Evolutionary conservation across 2,329 filamentous ascomycete species (phyloP).

Genomic region (Penicillium rolfsii): DNA sequence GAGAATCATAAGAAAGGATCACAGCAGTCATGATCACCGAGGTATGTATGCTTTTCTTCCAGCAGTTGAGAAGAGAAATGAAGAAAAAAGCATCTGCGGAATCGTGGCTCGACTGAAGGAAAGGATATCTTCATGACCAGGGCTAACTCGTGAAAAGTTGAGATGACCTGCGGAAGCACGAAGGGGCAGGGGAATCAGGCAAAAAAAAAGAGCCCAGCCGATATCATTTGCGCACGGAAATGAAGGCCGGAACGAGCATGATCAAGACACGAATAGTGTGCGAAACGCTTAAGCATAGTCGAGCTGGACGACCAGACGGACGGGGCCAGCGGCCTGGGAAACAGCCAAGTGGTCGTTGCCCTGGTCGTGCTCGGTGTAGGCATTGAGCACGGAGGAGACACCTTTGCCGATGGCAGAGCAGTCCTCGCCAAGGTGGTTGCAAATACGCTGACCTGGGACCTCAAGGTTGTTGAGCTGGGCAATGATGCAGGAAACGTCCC

Average conservation of each 20-base stretch:
- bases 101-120: background rate
- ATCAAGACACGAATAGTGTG: too few relatives aligned
- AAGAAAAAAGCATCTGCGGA: too few relatives aligned
- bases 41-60: slow-evolving; percentile 17
- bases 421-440: slow-evolving; percentile 28
- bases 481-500: slow-evolving; percentile 47
- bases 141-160: too few relatives aligned
- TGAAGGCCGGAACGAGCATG: too few relatives aligned
- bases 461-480: slow-evolving; percentile 33
- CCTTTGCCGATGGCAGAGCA: slow-evolving; percentile 39
- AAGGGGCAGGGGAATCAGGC: too few relatives aligned
- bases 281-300: slow-evolving; percentile 28
- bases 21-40: too few relatives aligned
- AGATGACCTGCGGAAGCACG: too few relatives aligned
- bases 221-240: slow-evolving; percentile 20
- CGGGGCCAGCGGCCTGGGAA: background rate
- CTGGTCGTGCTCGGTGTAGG: slow-evolving; percentile 31
- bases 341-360: too few relatives aligned
- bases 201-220: too few relatives aligned
- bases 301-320: slow-evolving; percentile 38
- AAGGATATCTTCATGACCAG: background rate
- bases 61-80: background rate
- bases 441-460: slow-evolving; percentile 46
- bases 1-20: slow-evolving; percentile 20
- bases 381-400: slow-evolving; percentile 32